Percentiles rank a stretch among this genome's conserved stretches.
Conservation (phyloP, 495 filamentous ascomycete genomes). For the Schizothecium vesticola region DNA sequence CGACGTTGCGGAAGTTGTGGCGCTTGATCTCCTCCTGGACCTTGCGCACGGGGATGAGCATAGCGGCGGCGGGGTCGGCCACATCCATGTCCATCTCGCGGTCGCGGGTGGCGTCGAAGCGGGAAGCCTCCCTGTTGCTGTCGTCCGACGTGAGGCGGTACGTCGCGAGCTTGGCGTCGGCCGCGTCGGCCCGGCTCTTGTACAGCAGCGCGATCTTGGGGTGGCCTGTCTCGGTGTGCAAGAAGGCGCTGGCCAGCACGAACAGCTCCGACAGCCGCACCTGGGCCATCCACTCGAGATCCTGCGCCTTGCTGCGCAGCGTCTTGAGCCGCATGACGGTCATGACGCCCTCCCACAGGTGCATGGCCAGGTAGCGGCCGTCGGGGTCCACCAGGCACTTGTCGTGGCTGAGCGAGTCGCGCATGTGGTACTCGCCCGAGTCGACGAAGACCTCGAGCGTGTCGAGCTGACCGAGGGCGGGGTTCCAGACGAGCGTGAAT, state of each 20-base stretch:
- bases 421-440: constrained; percentile 69
- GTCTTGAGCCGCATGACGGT: constrained; percentile 58
- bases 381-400: constrained; percentile 78
- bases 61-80: constrained; percentile 65
- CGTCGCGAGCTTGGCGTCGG: constrained; percentile 53
- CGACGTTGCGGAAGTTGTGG: constrained; percentile 46
- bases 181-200: constrained; percentile 62
- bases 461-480: constrained; percentile 51
- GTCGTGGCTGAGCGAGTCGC: constrained; percentile 70
- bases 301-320: constrained; percentile 49
- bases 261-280: constrained; percentile 81
- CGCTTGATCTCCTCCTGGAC: constrained; percentile 45
- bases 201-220: constrained; percentile 82
- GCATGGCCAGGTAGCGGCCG: constrained; percentile 72
- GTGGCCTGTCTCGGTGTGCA: constrained; percentile 64
- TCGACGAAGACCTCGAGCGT: constrained; percentile 65
- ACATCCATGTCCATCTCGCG: constrained; percentile 51
- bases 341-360: constrained; percentile 85
- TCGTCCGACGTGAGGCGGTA: constrained; percentile 52
- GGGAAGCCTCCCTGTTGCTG: constrained; percentile 37
- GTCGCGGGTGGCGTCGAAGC: constrained; percentile 43
- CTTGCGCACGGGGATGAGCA: constrained; percentile 76
- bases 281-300: constrained; percentile 62
- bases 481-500: constrained; percentile 84
- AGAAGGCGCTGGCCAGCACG: constrained; percentile 73